These are phyloP conservation scores for Caloboletus firmus DNA, from an alignment of 1,284 basidiomycete species.

Conservation along the genomic window DNA sequence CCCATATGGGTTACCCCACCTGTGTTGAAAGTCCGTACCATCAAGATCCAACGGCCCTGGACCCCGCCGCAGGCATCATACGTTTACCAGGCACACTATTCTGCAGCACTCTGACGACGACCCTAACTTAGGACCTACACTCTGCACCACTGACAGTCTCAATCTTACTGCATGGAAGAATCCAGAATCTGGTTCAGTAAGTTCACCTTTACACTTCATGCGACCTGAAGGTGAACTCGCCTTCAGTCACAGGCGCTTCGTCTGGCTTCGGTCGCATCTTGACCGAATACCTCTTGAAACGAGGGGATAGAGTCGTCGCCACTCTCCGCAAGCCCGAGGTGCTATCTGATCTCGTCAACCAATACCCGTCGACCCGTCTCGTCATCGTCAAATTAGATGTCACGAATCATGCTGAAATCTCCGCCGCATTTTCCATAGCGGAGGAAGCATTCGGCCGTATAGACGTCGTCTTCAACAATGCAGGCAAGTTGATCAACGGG, in stretches of 20 bases:
- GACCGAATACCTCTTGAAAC: conserved; percentile 28
- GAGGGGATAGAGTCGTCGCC: conserved; percentile 37
- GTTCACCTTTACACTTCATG: no score
- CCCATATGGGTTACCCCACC: no score
- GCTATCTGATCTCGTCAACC: conserved; percentile 29
- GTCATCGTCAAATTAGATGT: conserved; percentile 43
- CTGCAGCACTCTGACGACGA: no score
- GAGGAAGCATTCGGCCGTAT: conserved; percentile 39
- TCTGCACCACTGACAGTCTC: background rate
- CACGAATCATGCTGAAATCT: conserved; percentile 29
- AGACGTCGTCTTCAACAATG: conserved; percentile 44
- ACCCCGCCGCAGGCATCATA: no score
- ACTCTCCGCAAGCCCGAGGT: conserved; percentile 35
- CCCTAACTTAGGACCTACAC: no score
- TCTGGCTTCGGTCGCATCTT: conserved; percentile 26
- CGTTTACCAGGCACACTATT: no score
- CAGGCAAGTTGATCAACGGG: conserved; percentile 21
- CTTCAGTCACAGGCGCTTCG: conserved; percentile 27
- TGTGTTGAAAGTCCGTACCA: no score
- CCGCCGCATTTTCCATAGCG: conserved; percentile 36
- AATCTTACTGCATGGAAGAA: background rate
- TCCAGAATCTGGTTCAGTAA: conserved; percentile 22
- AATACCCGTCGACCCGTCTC: conserved; percentile 33
- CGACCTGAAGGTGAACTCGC: background rate
- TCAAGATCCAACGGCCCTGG: no score